Conservation (phyloP, 345 rosid genomes). For the Noccaea caerulescens region DNA sequence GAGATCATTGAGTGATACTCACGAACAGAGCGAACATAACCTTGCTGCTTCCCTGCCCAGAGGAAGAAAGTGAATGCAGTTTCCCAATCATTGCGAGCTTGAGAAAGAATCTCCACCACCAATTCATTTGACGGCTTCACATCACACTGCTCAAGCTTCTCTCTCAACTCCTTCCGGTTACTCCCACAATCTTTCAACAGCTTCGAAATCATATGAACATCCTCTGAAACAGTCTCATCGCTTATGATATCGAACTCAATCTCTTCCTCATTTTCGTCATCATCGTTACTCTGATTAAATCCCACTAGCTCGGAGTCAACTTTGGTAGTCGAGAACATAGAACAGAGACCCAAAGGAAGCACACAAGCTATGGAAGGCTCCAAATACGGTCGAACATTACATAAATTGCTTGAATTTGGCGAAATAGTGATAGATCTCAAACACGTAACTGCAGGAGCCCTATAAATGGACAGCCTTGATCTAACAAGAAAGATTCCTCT, state of each 20-base stretch:
- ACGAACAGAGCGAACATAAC: constrained; percentile 59
- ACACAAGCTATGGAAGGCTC: constrained; percentile 4
- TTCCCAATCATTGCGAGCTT: constrained; percentile 83
- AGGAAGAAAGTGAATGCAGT: constrained; percentile 83
- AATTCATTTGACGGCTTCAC: constrained; percentile 58
- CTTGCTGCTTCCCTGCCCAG: constrained; percentile 77
- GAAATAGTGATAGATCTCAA: constrained; percentile 24
- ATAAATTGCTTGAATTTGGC: not conserved
- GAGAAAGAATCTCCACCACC: constrained; percentile 75
- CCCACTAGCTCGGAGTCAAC: not conserved
- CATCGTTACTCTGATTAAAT: not conserved
- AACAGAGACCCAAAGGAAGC: constrained; percentile 26
- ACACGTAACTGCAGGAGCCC: constrained; percentile 13
- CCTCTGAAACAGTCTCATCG: constrained; percentile 44
- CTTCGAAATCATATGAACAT: constrained; percentile 51
- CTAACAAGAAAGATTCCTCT: constrained; percentile 40
- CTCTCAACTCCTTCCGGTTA: constrained; percentile 50
- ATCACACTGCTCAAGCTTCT: constrained; percentile 62
- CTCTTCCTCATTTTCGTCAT: constrained; percentile 36
- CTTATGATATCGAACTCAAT: constrained; percentile 7
- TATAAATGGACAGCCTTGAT: constrained; percentile 25
- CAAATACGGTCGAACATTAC: constrained; percentile 8
- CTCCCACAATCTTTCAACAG: constrained; percentile 49
- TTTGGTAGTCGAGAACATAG: constrained; percentile 33
- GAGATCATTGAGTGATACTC: constrained; percentile 82